These are phyloP conservation scores for Takakia lepidozioides DNA, from an alignment of 225 moss, liverwort and hornwort species.

Conservation along the genomic window DNA sequence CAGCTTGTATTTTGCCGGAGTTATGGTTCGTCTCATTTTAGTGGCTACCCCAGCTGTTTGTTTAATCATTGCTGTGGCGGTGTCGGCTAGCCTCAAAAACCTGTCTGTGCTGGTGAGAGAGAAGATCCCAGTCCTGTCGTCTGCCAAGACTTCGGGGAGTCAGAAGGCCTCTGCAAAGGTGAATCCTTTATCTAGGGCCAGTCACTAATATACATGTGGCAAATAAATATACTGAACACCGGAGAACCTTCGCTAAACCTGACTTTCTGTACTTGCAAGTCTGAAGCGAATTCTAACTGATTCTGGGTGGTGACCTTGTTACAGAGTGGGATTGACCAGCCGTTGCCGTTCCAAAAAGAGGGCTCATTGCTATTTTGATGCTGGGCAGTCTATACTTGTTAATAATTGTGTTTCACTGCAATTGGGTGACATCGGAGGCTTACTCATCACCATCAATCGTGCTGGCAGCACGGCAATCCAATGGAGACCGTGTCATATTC, in stretches of 20 bases:
- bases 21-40: constrained; percentile 98
- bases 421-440: constrained; percentile 99
- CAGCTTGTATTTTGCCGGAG: constrained; percentile 95
- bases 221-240: too few species aligned
- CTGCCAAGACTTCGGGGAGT: constrained; percentile 60
- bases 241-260: too few species aligned
- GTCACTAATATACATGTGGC: too few species aligned
- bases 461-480: constrained; percentile 91
- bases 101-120: constrained; percentile 55
- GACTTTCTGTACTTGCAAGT: too few species aligned
- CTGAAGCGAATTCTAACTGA: too few species aligned
- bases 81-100: constrained; percentile 82
- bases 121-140: constrained; percentile 45
- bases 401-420: constrained; percentile 76
- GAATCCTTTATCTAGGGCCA: too few species aligned
- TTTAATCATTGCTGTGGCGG: constrained; percentile 81
- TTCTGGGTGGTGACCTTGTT: constrained; percentile 6
- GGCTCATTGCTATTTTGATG: constrained; percentile 56
- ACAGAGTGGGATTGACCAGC: constrained; percentile 82
- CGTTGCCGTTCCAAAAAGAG: constrained; percentile 84
- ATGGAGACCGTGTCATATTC: constrained; percentile 94
- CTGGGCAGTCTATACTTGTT: constrained; percentile 75
- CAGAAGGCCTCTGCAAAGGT: constrained; percentile 93
- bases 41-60: constrained; percentile 98
- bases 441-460: constrained; percentile 99